Evolutionary conservation across 2,329 filamentous ascomycete genomes (phyloP), one percentile per base, ranked within the genome.

Genomic region (Phaeosphaeriaceae sp.): DNA sequence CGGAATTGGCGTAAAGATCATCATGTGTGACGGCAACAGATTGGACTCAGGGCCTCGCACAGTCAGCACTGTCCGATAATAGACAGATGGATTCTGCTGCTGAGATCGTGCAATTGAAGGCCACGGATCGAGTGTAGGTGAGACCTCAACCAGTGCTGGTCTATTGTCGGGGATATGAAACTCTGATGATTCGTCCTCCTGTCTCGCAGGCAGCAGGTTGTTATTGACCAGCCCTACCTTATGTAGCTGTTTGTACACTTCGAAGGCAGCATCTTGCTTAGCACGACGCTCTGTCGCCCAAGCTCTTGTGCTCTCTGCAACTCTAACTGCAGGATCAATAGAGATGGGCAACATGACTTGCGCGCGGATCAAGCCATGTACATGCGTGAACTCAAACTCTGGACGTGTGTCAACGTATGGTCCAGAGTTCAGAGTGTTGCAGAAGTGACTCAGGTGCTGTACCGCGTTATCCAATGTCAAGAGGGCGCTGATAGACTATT

Each of bases 381-480:
- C 67, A n/a, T 81, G 71, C 3, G 80, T 72, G 33, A 87, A 81
- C 15, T 86, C 80, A 68, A 93, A 96, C 49, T 90, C 86, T 0
- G 93, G 92, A 1, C 84, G 80, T 19, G 80, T 79, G 63, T 93
- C 86, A 7, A 88, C 82, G 69, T 88, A 91, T 24, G 86, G 84
- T 0, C 80, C 80, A 0, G 79, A 78, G 0, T 85, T 83, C 0
- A 93, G 74, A 0, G 84, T 83, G 0, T 82, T 80, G 74, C 93
- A 97, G 66, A 97, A 96, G 75, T 96, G 92, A 48, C 91, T 82
- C 1, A 98, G 83, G 73, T 95, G 92, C n/a, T 83, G 77, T 48
- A 89, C 86, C 0, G 92, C 90, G 63, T 91, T 91, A 40, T 91
- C 85, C 1, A 92, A 82, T 11, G 90, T 90, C 15, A 97, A 79